Conservation (phyloP, 2,329 filamentous ascomycete species). For the Colletotrichum sublineola region DNA sequence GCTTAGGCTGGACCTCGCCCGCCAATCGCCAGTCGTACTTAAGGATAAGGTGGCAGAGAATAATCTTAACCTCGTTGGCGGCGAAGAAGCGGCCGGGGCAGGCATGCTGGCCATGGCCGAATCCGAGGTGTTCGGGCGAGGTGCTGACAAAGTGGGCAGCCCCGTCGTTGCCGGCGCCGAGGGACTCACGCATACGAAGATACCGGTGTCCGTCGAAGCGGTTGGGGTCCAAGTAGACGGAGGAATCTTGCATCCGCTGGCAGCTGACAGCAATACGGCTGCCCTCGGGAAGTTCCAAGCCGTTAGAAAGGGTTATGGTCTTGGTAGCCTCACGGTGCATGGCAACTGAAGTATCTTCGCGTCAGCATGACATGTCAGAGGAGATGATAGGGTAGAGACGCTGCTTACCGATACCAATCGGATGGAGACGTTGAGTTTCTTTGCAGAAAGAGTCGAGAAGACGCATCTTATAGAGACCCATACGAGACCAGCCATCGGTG, state of each 20-base stretch:
- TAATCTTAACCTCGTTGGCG: conserved; percentile 53
- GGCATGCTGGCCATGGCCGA: conserved; percentile 54
- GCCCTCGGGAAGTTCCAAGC: conserved; percentile 34
- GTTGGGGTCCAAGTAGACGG: conserved; percentile 27
- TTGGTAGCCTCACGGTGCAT: conserved; percentile 38
- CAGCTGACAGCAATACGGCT: conserved; percentile 34
- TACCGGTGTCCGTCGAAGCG: conserved; percentile 36
- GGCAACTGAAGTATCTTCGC: conserved; percentile 2
- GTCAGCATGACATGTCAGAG: not conserved
- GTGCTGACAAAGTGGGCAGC: conserved; percentile 50
- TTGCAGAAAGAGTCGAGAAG: conserved; percentile 38
- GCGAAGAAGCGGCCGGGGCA: conserved; percentile 57
- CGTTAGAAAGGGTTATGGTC: conserved; percentile 36
- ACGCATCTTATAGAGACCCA: conserved; percentile 39
- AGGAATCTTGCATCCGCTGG: conserved; percentile 26
- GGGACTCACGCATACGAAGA: conserved; percentile 36
- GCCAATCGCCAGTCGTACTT: conserved; percentile 49
- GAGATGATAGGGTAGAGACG: not conserved
- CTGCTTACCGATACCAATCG: conserved; percentile 25
- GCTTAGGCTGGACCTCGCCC: conserved; percentile 16
- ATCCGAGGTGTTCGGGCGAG: conserved; percentile 47
- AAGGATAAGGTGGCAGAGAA: conserved; percentile 49
- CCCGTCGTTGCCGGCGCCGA: conserved; percentile 39
- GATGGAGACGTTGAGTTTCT: conserved; percentile 32
- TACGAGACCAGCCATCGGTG: conserved; percentile 40